Evolutionary conservation across 805 yeast genomes (phyloP).

Genomic region (Brettanomyces bruxellensis): DNA sequence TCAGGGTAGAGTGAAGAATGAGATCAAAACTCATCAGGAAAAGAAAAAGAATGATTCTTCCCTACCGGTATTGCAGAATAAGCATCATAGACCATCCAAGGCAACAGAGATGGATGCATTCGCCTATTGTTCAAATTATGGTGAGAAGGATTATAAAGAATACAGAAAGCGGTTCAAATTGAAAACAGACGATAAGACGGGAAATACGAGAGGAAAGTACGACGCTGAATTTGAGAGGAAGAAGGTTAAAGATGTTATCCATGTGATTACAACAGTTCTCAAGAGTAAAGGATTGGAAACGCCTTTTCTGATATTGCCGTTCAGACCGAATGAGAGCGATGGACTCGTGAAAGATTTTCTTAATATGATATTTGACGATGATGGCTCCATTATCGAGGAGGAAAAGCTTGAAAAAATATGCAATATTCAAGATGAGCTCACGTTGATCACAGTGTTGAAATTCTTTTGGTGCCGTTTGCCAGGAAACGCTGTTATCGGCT

Average conservation of each 20-base stretch:
- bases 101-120: constrained; percentile 15
- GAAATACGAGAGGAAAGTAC: constrained; percentile 13
- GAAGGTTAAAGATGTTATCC: constrained; percentile 59
- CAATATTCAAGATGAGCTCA: constrained; percentile 58
- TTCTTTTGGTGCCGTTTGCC: constrained; percentile 85
- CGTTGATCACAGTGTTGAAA: constrained; percentile 65
- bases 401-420: constrained; percentile 29
- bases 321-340: constrained; percentile 62
- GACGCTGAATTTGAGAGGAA: constrained; percentile 48
- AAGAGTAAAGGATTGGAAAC: constrained; percentile 63
- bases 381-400: constrained; percentile 35
- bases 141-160: constrained; percentile 16
- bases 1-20: not conserved
- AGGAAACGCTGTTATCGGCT: constrained; percentile 70
- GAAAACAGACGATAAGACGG: constrained; percentile 22
- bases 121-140: constrained; percentile 22
- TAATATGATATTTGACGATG: constrained; percentile 42
- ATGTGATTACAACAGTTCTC: constrained; percentile 61
- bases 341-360: constrained; percentile 49
- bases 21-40: not conserved
- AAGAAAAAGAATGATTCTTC: not conserved
- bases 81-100: not conserved
- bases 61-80: too few species aligned
- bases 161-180: constrained; percentile 19
- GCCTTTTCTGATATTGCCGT: constrained; percentile 70